A percentile compares a stretch with the other conserved stretches of the same genome.
These are phyloP conservation scores for Galerina marginata DNA, from an alignment of 768 basidiomycete species.

Conservation along the genomic window DNA sequence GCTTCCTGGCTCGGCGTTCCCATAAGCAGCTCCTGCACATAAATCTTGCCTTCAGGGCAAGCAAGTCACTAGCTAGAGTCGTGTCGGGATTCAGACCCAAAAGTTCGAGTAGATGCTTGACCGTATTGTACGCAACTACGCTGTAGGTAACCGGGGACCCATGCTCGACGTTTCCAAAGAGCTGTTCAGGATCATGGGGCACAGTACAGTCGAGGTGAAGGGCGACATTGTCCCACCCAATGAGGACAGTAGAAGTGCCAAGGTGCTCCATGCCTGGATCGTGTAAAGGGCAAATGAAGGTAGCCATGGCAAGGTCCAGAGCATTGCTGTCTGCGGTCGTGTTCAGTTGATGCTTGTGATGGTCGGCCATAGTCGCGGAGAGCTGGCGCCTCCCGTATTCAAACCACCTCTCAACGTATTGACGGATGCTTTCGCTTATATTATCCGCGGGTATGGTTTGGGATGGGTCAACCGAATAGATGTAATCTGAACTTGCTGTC, in stretches of 20 bases:
- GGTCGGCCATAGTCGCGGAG: background rate
- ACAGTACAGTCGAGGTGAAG: constrained; percentile 1
- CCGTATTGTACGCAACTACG: background rate
- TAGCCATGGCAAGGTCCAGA: background rate
- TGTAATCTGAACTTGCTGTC: no score
- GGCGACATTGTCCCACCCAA: constrained; percentile 9
- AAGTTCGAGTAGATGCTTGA: background rate
- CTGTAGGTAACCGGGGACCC: background rate
- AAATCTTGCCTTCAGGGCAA: background rate
- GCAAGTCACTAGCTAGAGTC: background rate
- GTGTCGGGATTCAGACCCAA: background rate
- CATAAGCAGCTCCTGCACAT: background rate
- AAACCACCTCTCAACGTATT: background rate
- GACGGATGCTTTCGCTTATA: background rate
- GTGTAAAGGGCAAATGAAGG: background rate
- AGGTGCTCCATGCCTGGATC: background rate
- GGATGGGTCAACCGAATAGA: no score
- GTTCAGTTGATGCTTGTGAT: background rate
- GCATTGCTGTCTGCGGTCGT: background rate
- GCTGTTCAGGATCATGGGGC: background rate
- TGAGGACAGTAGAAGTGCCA: background rate
- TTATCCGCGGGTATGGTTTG: no score
- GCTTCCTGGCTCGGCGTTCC: background rate
- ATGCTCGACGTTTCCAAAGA: no score
- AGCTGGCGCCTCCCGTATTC: background rate